Evolutionary conservation across 78 protist genomes (phyloP), one percentile per base, ranked within the genome.

Genomic region (Parvularia atlantis): DNA sequence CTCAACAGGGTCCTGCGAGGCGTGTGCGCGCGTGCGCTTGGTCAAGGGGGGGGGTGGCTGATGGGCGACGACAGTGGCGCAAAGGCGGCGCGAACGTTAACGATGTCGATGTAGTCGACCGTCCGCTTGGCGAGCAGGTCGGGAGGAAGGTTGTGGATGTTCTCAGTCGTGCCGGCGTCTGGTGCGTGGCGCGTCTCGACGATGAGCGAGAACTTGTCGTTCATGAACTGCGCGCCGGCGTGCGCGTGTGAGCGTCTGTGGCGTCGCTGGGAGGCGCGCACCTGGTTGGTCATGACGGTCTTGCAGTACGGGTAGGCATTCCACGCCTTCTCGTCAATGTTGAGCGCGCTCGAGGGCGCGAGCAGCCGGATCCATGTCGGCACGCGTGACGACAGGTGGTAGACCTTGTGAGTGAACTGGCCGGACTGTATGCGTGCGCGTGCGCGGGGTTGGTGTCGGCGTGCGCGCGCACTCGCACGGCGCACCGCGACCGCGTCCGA

Each of bases 301-400:
- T 75, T 71, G 75, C 88, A 86, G 80, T 80, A 72, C 24, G 95
- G 95, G 56, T 76, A 90, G 14, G 89, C 86, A 57, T 88, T 91
- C 96, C 96, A 91, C 1, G 91, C 85, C 56, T 87, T 78, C 48
- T 91, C 96, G 59, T 85, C 87, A 11, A 90, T 54, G 62, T 59
- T 50, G 14, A 85, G 70, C 6, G 92, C 78, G 36, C 73, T 65
- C 56, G 73, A 35, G 13, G 95, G 95, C 22, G 76, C 75, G 56
- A 87, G 17, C 54, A 74, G 73, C 26, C 78, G 36, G 46, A 84
- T 7, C 26, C 59, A 76, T 36, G 2, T 13, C 37, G 73, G 81
- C 17, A 76, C 69, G 22, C 62, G 31, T 50, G 68, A 71, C 9
- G 58, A 77, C 10, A 83, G 64, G 66, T 82, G 85, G 68, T 83